phyloP scores from a whole-genome alignment of 345 rosid genomes.

The Eutrema japonicum region DNA sequence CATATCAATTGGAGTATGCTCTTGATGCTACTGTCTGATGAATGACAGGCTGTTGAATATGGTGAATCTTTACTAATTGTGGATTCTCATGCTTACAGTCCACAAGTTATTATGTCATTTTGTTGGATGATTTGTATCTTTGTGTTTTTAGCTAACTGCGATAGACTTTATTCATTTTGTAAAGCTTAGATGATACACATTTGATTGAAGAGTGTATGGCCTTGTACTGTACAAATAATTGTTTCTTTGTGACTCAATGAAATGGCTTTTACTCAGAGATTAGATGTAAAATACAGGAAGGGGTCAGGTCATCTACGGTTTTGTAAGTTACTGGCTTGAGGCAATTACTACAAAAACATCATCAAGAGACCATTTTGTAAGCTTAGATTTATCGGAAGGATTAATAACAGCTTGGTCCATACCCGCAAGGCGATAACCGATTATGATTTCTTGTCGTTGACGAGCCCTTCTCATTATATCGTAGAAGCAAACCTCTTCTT shows the following conservation, averaged over 20 bases:
- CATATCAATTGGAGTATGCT: constrained; percentile 8
- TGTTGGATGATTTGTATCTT: neutral
- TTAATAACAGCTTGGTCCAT: constrained; percentile 78
- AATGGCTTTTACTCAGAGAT: constrained; percentile 7
- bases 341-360: constrained; percentile 92
- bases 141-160: neutral
- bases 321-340: constrained; percentile 42
- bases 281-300: neutral
- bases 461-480: constrained; percentile 80
- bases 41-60: neutral
- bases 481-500: constrained; percentile 76
- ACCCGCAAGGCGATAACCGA: constrained; percentile 74
- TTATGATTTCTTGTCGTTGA: constrained; percentile 69
- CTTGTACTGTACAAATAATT: constrained; percentile 1
- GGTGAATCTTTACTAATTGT: neutral
- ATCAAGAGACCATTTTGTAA: constrained; percentile 78
- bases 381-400: constrained; percentile 63
- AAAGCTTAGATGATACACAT: neutral
- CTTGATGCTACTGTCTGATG: constrained; percentile 6
- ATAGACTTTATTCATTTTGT: neutral
- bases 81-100: neutral
- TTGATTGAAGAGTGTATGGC: constrained; percentile 6
- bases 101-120: neutral
- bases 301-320: neutral
- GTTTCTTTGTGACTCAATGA: constrained; percentile 5